These are phyloP conservation scores for Bolboschoenoplectus hybrid DNA, from an alignment of 202 grass and related monocot species.

Conservation along the genomic window DNA sequence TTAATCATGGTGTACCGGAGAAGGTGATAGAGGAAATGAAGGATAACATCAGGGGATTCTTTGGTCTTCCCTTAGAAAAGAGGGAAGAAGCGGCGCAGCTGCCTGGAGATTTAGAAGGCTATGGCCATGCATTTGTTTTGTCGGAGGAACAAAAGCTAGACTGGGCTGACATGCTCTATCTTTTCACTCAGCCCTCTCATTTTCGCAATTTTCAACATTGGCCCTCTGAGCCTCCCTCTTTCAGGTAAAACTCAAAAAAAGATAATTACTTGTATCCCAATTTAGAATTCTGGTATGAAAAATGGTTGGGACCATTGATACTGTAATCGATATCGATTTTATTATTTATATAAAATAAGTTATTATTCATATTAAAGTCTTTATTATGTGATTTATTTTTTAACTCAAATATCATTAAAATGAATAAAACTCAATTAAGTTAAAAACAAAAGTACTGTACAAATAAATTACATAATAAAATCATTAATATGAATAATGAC, in stretches of 20 bases:
- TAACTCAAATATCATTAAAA: too few relatives aligned
- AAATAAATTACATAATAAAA: too few relatives aligned
- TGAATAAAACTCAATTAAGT: too few relatives aligned
- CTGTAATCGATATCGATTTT: too few relatives aligned
- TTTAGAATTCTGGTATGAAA: background rate
- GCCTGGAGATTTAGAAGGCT: slow-evolving; percentile 45
- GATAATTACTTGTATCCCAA: background rate
- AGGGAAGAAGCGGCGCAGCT: slow-evolving; percentile 21
- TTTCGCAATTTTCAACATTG: background rate
- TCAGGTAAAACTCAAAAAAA: background rate
- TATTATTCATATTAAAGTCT: too few relatives aligned
- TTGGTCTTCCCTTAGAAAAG: background rate
- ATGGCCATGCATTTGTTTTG: slow-evolving; percentile 56
- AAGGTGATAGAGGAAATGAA: background rate
- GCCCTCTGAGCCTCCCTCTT: background rate
- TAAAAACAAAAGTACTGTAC: too few relatives aligned
- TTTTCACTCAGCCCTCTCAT: slow-evolving; percentile 3
- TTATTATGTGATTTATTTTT: too few relatives aligned
- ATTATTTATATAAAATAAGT: too few relatives aligned
- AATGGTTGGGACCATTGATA: too few relatives aligned
- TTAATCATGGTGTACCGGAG: background rate
- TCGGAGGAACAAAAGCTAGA: slow-evolving; percentile 61
- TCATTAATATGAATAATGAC: too few relatives aligned
- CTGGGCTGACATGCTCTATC: slow-evolving; percentile 43
- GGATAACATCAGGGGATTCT: background rate